A percentile compares a stretch with the other conserved stretches of the same genome.
These are phyloP conservation scores for Candida smagusa DNA, from an alignment of 1,139 yeast genomes.

Conservation along the genomic window DNA sequence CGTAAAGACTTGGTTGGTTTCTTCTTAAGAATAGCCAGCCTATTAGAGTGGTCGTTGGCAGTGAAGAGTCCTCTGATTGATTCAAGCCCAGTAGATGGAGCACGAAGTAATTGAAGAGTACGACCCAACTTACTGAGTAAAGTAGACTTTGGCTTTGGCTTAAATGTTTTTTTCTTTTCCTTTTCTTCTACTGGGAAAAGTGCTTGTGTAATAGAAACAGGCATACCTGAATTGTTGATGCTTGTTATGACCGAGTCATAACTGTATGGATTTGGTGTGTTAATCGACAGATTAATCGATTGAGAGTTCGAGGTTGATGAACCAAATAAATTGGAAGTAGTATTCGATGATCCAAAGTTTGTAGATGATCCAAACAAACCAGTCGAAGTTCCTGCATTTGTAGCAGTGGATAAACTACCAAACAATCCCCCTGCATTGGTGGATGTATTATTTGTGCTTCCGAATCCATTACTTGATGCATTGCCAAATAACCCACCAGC, in stretches of 20 bases:
- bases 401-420: slow-evolving; percentile 8
- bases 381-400: slow-evolving; percentile 4
- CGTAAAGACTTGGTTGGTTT: slow-evolving; percentile 10
- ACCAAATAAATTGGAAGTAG: slow-evolving; percentile 21
- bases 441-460: slow-evolving; percentile 8
- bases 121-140: slow-evolving; percentile 37
- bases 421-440: slow-evolving; percentile 8
- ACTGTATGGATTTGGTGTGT: slow-evolving; percentile 24
- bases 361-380: slow-evolving; percentile 20
- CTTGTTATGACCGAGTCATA: slow-evolving; percentile 21
- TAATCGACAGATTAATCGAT: background rate
- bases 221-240: slow-evolving; percentile 23
- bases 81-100: slow-evolving; percentile 13
- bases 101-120: slow-evolving; percentile 33
- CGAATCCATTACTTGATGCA: slow-evolving; percentile 3
- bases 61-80: slow-evolving; percentile 25
- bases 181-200: slow-evolving; percentile 18
- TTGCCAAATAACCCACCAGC: slow-evolving; percentile 8
- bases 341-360: slow-evolving; percentile 7
- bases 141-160: slow-evolving; percentile 20
- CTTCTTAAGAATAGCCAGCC: slow-evolving; percentile 3
- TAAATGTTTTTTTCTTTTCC: background rate
- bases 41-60: slow-evolving; percentile 19
- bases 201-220: slow-evolving; percentile 35
- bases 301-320: slow-evolving; percentile 2